Conservation (phyloP, 2,329 filamentous ascomycete genomes). For the Xenoacremonium recifei region DNA sequence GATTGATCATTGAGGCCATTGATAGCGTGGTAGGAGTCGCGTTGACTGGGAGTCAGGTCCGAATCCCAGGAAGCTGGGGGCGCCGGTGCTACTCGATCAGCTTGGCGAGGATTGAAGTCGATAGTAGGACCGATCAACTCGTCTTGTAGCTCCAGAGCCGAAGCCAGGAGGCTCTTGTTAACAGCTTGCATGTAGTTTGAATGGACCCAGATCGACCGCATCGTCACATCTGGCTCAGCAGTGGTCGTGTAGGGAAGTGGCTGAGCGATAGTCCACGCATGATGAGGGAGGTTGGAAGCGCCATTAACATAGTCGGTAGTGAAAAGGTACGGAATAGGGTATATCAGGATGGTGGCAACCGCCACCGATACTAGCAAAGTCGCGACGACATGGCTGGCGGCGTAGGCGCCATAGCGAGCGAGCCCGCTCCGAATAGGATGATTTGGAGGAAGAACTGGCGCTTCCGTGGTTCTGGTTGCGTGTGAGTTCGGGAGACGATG, state of each 20-base stretch:
- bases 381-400: conserved; percentile 70
- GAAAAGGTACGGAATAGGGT: conserved; percentile 74
- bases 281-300: conserved; percentile 69
- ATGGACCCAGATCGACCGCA: conserved; percentile 81
- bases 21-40: conserved; percentile 56
- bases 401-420: conserved; percentile 67
- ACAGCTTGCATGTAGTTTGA: conserved; percentile 78
- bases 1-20: conserved; percentile 61
- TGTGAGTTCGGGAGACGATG: conserved; percentile 14
- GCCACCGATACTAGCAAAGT: conserved; percentile 74
- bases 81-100: conserved; percentile 25
- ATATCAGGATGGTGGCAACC: conserved; percentile 67
- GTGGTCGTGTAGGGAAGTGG: conserved; percentile 53
- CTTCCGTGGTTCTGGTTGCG: conserved; percentile 65
- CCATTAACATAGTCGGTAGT: conserved; percentile 70
- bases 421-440: conserved; percentile 66
- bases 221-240: conserved; percentile 67
- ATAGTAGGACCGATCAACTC: conserved; percentile 61
- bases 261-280: conserved; percentile 78
- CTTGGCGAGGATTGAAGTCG: conserved; percentile 50
- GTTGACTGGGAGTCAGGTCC: conserved; percentile 42
- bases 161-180: conserved; percentile 60
- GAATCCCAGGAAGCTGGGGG: conserved; percentile 25
- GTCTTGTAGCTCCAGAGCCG: conserved; percentile 69
- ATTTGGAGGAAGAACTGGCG: conserved; percentile 60